Evolutionary conservation across 179 eudicot genomes (phyloP).

Genomic region (Gypsophila paniculata): DNA sequence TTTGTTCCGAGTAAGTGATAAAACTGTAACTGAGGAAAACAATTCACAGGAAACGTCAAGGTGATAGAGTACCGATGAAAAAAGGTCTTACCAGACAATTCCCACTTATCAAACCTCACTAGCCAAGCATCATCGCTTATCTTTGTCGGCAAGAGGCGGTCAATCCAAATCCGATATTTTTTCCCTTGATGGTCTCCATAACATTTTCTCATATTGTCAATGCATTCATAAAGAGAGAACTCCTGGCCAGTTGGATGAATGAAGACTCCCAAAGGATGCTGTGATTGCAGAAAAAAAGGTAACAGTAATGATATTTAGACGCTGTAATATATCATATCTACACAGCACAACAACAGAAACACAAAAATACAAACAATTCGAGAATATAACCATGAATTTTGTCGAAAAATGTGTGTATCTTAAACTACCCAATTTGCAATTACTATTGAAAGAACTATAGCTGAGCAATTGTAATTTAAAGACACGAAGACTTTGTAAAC

Average conservation of each 20-base stretch:
- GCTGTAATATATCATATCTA: neutral
- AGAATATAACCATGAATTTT: neutral
- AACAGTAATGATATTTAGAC: constrained; percentile 13
- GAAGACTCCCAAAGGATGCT: constrained; percentile 55
- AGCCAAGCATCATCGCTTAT: constrained; percentile 67
- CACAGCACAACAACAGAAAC: neutral
- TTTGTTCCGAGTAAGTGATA: neutral
- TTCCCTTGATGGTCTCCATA: constrained; percentile 76
- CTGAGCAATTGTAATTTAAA: neutral
- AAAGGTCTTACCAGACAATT: constrained; percentile 49
- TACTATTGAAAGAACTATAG: neutral
- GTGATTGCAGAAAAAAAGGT: constrained; percentile 22
- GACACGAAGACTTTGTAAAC: neutral
- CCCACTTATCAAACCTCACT: constrained; percentile 82
- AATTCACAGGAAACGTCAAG: neutral
- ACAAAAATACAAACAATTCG: neutral
- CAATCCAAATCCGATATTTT: constrained; percentile 71
- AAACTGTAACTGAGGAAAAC: neutral
- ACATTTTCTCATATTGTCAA: constrained; percentile 46
- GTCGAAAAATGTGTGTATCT: neutral
- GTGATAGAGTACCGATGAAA: neutral
- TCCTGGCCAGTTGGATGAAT: constrained; percentile 75
- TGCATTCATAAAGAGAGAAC: constrained; percentile 48
- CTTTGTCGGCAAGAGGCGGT: constrained; percentile 62
- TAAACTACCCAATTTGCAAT: neutral